Conservation (phyloP, 2,329 filamentous ascomycete genomes). For the Elsinoe fawcettii region DNA sequence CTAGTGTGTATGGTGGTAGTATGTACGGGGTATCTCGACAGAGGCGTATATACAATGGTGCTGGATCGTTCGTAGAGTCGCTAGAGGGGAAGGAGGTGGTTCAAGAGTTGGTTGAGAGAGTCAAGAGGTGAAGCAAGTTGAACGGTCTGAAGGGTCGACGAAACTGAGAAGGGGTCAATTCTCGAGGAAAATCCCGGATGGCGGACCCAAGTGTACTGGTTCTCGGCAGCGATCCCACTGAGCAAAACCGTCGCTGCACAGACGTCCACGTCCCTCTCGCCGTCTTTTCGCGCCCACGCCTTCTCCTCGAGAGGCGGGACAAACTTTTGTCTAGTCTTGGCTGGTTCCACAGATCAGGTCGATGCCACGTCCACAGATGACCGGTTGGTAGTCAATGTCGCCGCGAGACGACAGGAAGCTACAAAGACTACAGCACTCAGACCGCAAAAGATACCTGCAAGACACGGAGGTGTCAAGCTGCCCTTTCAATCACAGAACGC, state of each 20-base stretch:
- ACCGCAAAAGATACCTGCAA: not conserved
- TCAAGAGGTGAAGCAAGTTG: not conserved
- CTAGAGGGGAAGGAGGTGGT: not conserved
- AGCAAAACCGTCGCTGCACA: slow-evolving; percentile 3
- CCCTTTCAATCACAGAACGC: slow-evolving; percentile 6
- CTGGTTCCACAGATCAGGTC: slow-evolving; percentile 5
- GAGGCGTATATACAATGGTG: not conserved
- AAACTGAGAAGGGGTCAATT: slow-evolving; percentile 4
- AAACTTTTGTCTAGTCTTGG: slow-evolving; percentile 3
- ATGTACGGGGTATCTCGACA: not conserved
- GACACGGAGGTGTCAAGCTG: slow-evolving; percentile 1
- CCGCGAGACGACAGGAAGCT: not conserved
- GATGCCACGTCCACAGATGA: not conserved
- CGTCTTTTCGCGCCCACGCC: slow-evolving; percentile 1
- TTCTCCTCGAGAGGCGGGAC: not conserved
- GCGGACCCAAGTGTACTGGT: not conserved
- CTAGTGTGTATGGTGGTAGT: not conserved
- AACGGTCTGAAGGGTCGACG: not conserved
- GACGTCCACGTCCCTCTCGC: not conserved
- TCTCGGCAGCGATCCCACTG: not conserved
- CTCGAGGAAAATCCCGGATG: slow-evolving; percentile 2
- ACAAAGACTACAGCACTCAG: too few relatives aligned
- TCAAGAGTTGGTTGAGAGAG: slow-evolving; percentile 6
- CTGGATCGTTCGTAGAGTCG: not conserved
- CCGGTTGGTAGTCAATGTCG: not conserved